Base-by-base conservation (phyloP, 1,284 basidiomycete species). In the Phlebopus sp. region DNA sequence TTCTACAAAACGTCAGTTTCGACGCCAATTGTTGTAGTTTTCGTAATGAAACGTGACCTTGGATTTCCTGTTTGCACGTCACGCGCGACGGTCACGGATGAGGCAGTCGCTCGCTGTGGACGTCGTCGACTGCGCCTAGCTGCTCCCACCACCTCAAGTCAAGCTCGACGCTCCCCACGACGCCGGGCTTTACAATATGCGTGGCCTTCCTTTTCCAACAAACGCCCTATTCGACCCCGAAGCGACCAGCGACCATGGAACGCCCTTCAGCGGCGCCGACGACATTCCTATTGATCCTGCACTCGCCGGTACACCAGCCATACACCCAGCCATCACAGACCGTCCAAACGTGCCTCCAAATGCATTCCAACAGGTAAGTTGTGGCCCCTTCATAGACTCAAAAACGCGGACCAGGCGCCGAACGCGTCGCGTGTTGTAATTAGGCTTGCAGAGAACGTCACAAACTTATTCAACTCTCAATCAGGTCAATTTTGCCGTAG, bases 201-300 rank as follows among this genome's bases (percentile, higher is more conserved):
- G 76, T 57, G 79, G 80, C 55, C 71, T 82, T 49, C 75, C 78
- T 2, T 84, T 82, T 55, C 79, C 82, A 37, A 56, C 71, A 44
- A 73, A 70, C 60, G 69, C 72, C 46, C 55, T 69, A 44, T 69
- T 66, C 61, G 69, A 74, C 67, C 78, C 72, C 52, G 78, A 81
- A 64, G 61, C 69, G 37, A 75, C 78, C 18, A 74, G 77, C 64
- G 79, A 84, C 52, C 70, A 73, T 55, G 76, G 75, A 56, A 79
- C 79, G 14, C 77, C 79, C 51, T 69, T 71, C 62, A 75, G 71
- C 69, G 74, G 69, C 68, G 68, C 59, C 60, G 74, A 77, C 72
- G 75, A 80, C 64, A 83, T 86, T 66, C 83, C 81, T 57, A 86
- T 87, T 70, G 84, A 86, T 77, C 84, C 84, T 60, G 79, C 77